A percentile compares a stretch with the other conserved stretches of the same genome.
Evolutionary conservation across 495 filamentous ascomycete species (phyloP).

Genomic region (Mytilinidion resinicola): DNA sequence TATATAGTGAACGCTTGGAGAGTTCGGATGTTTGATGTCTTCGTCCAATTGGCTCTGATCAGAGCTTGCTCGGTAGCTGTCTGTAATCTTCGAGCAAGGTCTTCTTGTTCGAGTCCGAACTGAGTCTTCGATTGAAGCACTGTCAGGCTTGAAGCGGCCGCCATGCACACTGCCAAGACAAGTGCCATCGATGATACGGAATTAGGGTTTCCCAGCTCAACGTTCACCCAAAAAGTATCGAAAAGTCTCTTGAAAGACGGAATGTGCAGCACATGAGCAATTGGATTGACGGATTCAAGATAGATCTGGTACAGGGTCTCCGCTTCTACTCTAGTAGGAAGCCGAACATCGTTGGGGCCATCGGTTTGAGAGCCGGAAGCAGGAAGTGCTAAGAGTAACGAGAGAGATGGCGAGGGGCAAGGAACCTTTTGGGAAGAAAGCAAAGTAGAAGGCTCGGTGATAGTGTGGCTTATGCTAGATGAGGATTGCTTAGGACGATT

Average conservation of each 20-base stretch:
- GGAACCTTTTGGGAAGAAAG: conserved; percentile 26
- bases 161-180: conserved; percentile 25
- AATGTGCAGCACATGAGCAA: conserved; percentile 25
- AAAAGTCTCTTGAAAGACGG: conserved; percentile 25
- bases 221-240: conserved; percentile 25
- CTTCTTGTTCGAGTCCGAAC: conserved; percentile 27
- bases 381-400: conserved; percentile 16
- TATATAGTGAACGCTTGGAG: conserved; percentile 29
- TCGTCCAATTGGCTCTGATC: conserved; percentile 24
- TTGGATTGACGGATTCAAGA: conserved; percentile 23
- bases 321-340: conserved; percentile 21
- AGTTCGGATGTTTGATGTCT: conserved; percentile 24
- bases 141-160: conserved; percentile 22
- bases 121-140: conserved; percentile 24
- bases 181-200: conserved; percentile 23
- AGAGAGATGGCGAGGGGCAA: conserved; percentile 21
- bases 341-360: conserved; percentile 10
- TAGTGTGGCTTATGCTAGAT: conserved; percentile 17
- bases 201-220: conserved; percentile 23
- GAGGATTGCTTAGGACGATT: conserved; percentile 10
- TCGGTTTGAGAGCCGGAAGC: not conserved
- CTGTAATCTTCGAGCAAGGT: conserved; percentile 21
- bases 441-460: conserved; percentile 21
- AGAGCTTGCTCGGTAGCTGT: conserved; percentile 24
- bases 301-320: conserved; percentile 22